Evolutionary conservation across 371 early-diverging fungal species (phyloP), one percentile per base, ranked within the genome.

Genomic region (Thermomucor indicae-seudaticae): DNA sequence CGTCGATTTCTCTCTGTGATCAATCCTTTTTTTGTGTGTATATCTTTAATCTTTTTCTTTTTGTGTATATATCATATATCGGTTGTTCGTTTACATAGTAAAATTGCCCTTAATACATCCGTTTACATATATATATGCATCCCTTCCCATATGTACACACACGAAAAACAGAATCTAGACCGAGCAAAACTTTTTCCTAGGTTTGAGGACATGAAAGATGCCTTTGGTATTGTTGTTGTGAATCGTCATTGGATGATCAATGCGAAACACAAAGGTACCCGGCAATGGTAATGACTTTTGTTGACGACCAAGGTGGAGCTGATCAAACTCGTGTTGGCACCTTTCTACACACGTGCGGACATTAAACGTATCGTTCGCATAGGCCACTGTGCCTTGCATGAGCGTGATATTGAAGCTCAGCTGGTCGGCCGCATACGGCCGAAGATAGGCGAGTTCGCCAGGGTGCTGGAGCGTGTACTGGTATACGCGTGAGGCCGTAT

Each of bases 261-360:
- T n/a, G n/a, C n/a, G n/a, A n/a, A 27, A 16, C 23, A 23, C 30
- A 19, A 47, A 31, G n/a, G 10, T 14, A 19, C 12, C 6, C 34
- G 25, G 35, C 47, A 14, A 17, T 38, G 17, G 8, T 38, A 20
- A 38, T 14, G 38, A 17, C 8, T 16, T 14, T 38, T 38, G 17
- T 38, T 38, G 16, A 17, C 38, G 20, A 5, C 20, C n/a, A 38
- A 17, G 38, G 38, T 17, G 38, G 20, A 17, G 5, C 38, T 27
- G 24, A 27, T 24, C 7, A 5, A 70, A 49, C 35, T 70, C 55
- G 17, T 64, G 45, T 43, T 64, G 51, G 19, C 67, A 67, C 22
- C 51, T 59, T 37, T 62, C 57, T 11, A 65, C 74, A 61, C 67
- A 70, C 4, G 51, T 29, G 28, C 70, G 67, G 45, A 67, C 52